Percentiles rank a stretch among this genome's conserved stretches.
Evolutionary conservation across 192 early-diverging fungal species (phyloP).

Genomic region (Dissophora ornata): DNA sequence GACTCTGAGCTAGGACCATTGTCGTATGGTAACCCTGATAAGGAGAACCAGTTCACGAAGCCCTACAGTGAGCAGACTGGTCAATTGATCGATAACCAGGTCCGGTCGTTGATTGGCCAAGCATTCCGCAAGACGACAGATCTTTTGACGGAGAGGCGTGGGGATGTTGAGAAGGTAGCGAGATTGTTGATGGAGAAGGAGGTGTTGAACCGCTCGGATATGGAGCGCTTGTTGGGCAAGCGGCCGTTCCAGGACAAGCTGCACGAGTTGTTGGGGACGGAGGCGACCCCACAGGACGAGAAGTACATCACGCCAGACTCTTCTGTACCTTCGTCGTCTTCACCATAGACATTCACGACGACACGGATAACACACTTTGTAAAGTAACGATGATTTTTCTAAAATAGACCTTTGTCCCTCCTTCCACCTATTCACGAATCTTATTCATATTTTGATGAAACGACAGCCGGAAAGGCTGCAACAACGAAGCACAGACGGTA

Average conservation of each 20-base stretch:
- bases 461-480: not conserved
- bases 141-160: conserved; percentile 87
- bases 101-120: conserved; percentile 79
- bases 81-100: conserved; percentile 94
- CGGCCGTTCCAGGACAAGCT: conserved; percentile 81
- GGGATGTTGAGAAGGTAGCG: conserved; percentile 92
- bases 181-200: conserved; percentile 94
- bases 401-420: not conserved
- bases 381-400: conserved; percentile 12
- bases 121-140: conserved; percentile 88
- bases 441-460: not conserved
- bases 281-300: conserved; percentile 42
- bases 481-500: no score
- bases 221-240: conserved; percentile 89
- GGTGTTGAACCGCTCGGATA: conserved; percentile 95
- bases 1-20: conserved; percentile 87
- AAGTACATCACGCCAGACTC: conserved; percentile 18
- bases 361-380: conserved; percentile 1
- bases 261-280: conserved; percentile 46
- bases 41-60: conserved; percentile 87
- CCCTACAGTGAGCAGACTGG: conserved; percentile 97
- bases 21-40: conserved; percentile 77
- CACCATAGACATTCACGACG: not conserved
- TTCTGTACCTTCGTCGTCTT: not conserved
- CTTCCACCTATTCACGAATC: not conserved